phyloP scores from a whole-genome alignment of 1,284 basidiomycete species.

The Ceraceosorus guamensis region DNA sequence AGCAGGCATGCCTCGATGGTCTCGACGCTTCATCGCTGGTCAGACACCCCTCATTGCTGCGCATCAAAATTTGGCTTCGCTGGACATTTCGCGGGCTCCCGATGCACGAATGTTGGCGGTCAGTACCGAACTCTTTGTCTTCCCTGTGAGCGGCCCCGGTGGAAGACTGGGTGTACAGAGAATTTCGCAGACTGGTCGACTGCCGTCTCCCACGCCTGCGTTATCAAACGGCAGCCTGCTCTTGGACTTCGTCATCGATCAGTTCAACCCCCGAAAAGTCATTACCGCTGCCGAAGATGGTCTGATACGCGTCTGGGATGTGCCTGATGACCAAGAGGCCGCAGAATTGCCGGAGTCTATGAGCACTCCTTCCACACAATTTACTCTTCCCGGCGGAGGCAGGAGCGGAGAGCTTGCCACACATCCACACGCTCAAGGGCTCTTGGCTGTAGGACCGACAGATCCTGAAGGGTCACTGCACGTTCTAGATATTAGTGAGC shows the following conservation, averaged over 20 bases:
- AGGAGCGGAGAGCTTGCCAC: conserved; percentile 5
- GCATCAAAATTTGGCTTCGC: conserved; percentile 6
- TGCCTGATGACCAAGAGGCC: conserved; percentile 2
- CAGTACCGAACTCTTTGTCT: conserved; percentile 1
- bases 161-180: conserved; percentile 9
- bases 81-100: conserved; percentile 7
- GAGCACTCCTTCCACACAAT: background rate
- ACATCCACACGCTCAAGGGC: conserved; percentile 8
- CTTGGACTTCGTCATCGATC: conserved; percentile 3
- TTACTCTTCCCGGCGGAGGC: background rate
- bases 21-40: conserved; percentile 9
- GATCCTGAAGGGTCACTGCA: conserved; percentile 6
- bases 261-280: conserved; percentile 1
- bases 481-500: conserved; percentile 1
- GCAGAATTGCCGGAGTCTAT: conserved; percentile 3
- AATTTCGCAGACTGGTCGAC: conserved; percentile 3
- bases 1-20: conserved; percentile 3
- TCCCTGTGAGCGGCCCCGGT: conserved; percentile 10
- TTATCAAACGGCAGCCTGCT: background rate
- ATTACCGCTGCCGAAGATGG: conserved; percentile 5
- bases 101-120: conserved; percentile 6
- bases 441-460: conserved; percentile 7
- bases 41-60: conserved; percentile 10
- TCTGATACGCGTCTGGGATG: conserved; percentile 6
- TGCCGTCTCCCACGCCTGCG: conserved; percentile 4